Percentiles rank a stretch among this genome's conserved stretches.
phyloP scores from a whole-genome alignment of 2,329 filamentous ascomycete genomes.

The Ophiostoma populinum region DNA sequence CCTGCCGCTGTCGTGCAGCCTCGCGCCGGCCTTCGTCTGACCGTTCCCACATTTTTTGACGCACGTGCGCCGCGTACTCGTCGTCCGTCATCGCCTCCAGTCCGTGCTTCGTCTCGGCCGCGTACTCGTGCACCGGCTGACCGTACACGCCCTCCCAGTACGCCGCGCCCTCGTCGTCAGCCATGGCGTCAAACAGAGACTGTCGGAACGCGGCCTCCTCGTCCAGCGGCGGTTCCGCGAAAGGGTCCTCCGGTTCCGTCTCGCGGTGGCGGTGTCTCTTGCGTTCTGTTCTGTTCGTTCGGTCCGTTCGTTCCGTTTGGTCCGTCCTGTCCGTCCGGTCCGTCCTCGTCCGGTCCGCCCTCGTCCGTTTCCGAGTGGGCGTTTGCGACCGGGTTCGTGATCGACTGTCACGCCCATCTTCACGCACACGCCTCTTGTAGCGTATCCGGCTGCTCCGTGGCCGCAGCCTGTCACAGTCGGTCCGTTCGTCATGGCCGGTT shows the following conservation, averaged over 20 bases:
- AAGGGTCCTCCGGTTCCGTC: constrained; percentile 20
- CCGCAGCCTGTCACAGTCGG: constrained; percentile 1
- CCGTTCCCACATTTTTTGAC: constrained; percentile 88
- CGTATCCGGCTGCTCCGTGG: constrained; percentile 2
- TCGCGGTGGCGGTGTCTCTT: not conserved
- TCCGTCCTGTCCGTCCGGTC: not conserved
- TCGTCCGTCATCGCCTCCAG: constrained; percentile 84
- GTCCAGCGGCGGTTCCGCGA: constrained; percentile 33
- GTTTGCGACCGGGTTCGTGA: not conserved
- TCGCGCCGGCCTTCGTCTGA: constrained; percentile 71
- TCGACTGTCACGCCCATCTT: too few relatives aligned
- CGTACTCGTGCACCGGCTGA: constrained; percentile 57
- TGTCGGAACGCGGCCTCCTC: constrained; percentile 71
- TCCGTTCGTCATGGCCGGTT: not conserved
- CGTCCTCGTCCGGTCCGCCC: not conserved
- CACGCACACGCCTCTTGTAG: constrained; percentile 4
- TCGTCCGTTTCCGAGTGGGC: too few relatives aligned
- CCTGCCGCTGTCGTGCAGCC: constrained; percentile 44
- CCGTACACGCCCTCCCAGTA: constrained; percentile 98
- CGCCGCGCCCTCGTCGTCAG: constrained; percentile 84
- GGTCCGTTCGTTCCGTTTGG: not conserved
- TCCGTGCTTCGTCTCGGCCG: constrained; percentile 17
- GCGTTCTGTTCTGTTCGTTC: not conserved
- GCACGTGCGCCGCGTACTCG: constrained; percentile 74
- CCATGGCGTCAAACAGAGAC: constrained; percentile 90